These are phyloP conservation scores for Yarrowia alimentaria DNA, from an alignment of 805 yeast species.

Conservation along the genomic window DNA sequence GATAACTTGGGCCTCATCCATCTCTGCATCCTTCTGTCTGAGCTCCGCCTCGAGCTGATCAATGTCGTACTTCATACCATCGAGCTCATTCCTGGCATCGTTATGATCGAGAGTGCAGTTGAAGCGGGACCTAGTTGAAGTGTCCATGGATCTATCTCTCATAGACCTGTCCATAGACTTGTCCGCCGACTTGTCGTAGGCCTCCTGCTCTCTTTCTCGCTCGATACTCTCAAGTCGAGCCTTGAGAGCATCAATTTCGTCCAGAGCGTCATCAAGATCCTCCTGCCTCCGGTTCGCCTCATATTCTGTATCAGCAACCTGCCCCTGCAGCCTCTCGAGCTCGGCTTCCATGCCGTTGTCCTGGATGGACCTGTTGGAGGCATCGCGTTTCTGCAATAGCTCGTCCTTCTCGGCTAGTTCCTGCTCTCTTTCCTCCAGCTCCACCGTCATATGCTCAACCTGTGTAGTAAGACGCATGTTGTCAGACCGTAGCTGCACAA, in stretches of 20 bases:
- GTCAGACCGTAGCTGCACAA: conserved; percentile 8
- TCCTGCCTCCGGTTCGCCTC: conserved; percentile 19
- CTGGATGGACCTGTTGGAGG: conserved; percentile 4
- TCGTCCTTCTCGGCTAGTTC: background rate
- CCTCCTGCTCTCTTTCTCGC: conserved; percentile 9
- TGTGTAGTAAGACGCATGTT: conserved; percentile 17
- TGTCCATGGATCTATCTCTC: conserved; percentile 7
- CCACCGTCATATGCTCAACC: background rate
- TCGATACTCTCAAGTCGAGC: background rate
- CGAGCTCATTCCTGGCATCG: conserved; percentile 8
- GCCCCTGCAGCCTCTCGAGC: conserved; percentile 5
- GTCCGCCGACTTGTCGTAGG: conserved; percentile 2
- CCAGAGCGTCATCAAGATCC: conserved; percentile 15
- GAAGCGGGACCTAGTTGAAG: background rate
- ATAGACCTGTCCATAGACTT: conserved; percentile 9
- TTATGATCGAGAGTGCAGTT: conserved; percentile 12
- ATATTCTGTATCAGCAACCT: conserved; percentile 4
- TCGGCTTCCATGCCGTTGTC: conserved; percentile 15
- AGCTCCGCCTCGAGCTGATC: conserved; percentile 16
- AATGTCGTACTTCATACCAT: conserved; percentile 8
- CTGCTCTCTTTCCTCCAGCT: conserved; percentile 9
- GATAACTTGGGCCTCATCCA: conserved; percentile 8
- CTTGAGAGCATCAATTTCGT: conserved; percentile 23
- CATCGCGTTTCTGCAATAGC: conserved; percentile 4
- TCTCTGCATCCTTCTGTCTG: conserved; percentile 13